phyloP scores from a whole-genome alignment of 1,139 yeast species.

The Hyphopichia fennica region DNA sequence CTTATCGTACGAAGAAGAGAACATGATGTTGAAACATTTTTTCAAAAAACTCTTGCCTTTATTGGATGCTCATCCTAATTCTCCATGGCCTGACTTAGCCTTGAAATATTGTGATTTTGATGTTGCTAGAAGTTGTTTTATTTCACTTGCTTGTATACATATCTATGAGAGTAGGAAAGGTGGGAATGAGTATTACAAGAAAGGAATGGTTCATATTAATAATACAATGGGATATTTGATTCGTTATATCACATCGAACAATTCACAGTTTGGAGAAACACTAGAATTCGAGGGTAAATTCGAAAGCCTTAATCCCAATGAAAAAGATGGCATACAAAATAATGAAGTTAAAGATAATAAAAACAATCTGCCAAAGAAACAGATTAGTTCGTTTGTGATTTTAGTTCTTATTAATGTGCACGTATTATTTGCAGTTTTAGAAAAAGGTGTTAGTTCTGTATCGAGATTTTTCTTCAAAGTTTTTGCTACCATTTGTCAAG shows the following conservation, averaged over 20 bases:
- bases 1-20: conserved; percentile 44
- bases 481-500: conserved; percentile 50
- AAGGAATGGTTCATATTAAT: conserved; percentile 52
- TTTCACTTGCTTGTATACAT: conserved; percentile 54
- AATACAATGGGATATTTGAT: conserved; percentile 52
- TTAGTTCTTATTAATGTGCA: conserved; percentile 52
- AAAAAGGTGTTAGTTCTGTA: conserved; percentile 52
- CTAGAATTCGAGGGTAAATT: neutral
- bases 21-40: conserved; percentile 50
- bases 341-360: conserved; percentile 17
- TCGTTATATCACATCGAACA: conserved; percentile 22
- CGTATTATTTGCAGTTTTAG: conserved; percentile 49
- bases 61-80: conserved; percentile 55
- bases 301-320: neutral
- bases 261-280: neutral
- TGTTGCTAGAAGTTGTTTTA: conserved; percentile 54
- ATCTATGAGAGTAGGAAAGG: conserved; percentile 49
- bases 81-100: conserved; percentile 60
- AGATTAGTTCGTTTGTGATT: conserved; percentile 49
- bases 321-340: conserved; percentile 6
- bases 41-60: conserved; percentile 51
- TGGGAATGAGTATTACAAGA: conserved; percentile 46
- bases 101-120: conserved; percentile 55
- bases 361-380: conserved; percentile 29
- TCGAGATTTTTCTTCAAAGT: conserved; percentile 47